Conservation (phyloP, 2,329 filamentous ascomycete genomes). For the Parastagonospora nodorum region DNA sequence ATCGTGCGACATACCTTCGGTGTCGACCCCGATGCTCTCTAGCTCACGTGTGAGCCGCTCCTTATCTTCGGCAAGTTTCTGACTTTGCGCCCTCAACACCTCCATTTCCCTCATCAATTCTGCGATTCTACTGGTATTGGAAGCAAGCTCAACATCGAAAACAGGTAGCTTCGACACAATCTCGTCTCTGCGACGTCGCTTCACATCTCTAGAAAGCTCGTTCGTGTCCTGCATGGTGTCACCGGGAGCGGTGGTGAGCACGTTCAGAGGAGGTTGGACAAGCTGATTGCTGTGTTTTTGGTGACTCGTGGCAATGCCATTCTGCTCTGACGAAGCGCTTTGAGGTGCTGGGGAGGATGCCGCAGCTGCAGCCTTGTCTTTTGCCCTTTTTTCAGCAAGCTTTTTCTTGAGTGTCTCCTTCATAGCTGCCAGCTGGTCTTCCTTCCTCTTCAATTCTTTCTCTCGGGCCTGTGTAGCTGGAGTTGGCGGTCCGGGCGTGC, state of each 20-base stretch:
- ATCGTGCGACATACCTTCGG: constrained; percentile 52
- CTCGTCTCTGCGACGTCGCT: constrained; percentile 50
- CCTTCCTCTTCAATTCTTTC: constrained; percentile 53
- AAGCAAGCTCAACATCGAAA: constrained; percentile 52
- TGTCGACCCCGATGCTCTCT: constrained; percentile 54
- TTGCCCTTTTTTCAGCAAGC: constrained; percentile 30
- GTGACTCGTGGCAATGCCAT: too few species aligned
- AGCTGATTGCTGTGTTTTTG: background rate
- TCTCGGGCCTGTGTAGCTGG: constrained; percentile 43
- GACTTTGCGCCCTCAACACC: constrained; percentile 45
- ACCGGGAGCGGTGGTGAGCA: background rate
- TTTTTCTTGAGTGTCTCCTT: constrained; percentile 33
- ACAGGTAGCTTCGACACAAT: constrained; percentile 55
- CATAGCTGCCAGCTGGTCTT: constrained; percentile 56
- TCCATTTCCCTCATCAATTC: constrained; percentile 53
- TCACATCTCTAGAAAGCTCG: constrained; percentile 11
- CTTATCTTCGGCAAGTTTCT: constrained; percentile 49
- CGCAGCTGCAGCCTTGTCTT: constrained; percentile 19
- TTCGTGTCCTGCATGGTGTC: background rate
- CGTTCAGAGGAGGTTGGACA: background rate
- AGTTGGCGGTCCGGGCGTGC: constrained; percentile 44
- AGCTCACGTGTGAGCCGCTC: constrained; percentile 55
- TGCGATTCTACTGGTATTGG: constrained; percentile 45
- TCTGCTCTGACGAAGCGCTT: background rate
- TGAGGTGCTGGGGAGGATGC: constrained; percentile 9